These are phyloP conservation scores for Colletotrichum camelliae DNA, from an alignment of 2,329 filamentous ascomycete species.

Conservation along the genomic window DNA sequence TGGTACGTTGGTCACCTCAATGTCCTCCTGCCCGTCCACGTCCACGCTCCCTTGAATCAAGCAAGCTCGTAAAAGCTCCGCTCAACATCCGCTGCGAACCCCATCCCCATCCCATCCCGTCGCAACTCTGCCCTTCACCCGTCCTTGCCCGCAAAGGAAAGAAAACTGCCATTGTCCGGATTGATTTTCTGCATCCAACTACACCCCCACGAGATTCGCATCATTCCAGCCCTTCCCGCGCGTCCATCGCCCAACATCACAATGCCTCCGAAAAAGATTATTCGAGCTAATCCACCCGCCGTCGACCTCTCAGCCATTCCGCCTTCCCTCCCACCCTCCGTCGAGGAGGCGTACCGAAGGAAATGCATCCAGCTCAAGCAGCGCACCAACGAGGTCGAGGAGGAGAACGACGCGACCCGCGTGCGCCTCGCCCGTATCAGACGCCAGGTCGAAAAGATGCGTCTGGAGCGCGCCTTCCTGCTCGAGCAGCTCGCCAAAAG, in stretches of 20 bases:
- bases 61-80: conserved; percentile 17
- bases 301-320: conserved; percentile 52
- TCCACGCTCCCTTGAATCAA: conserved; percentile 3
- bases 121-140: conserved; percentile 1
- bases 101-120: not conserved
- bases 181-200: not conserved
- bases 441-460: conserved; percentile 88
- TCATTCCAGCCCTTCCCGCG: not conserved
- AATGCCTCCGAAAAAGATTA: conserved; percentile 42
- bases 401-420: conserved; percentile 84
- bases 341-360: conserved; percentile 93
- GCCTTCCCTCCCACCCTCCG: conserved; percentile 78
- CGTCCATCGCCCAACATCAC: not conserved
- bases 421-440: conserved; percentile 80
- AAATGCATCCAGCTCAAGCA: conserved; percentile 97
- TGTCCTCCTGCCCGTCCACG: not conserved
- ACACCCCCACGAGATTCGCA: not conserved
- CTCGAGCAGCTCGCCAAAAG: conserved; percentile 76
- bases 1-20: conserved; percentile 13
- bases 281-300: conserved; percentile 39
- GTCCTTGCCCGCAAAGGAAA: not conserved
- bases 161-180: not conserved
- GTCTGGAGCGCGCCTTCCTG: conserved; percentile 81
- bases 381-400: conserved; percentile 89
- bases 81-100: conserved; percentile 18